Evolutionary conservation across 2,329 filamentous ascomycete genomes (phyloP).

Genomic region (Zymoseptoria pseudotritici): DNA sequence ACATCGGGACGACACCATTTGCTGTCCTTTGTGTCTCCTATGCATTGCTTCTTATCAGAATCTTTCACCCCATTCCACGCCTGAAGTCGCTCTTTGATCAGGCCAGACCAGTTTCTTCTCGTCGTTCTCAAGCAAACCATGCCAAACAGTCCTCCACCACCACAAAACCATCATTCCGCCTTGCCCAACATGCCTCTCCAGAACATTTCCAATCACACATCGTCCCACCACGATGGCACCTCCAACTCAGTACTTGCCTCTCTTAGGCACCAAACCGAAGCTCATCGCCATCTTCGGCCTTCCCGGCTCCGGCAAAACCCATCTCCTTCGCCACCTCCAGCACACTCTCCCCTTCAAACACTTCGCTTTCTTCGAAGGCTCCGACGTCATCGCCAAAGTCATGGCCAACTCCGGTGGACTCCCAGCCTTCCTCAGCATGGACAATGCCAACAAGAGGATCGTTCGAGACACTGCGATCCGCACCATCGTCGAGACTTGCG

Average conservation of each 20-base stretch:
- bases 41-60: neutral
- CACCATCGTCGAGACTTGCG: constrained; percentile 35
- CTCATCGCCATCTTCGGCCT: constrained; percentile 51
- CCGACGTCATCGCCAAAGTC: constrained; percentile 38
- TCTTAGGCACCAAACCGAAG: constrained; percentile 4
- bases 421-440: constrained; percentile 38
- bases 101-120: neutral
- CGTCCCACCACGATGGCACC: neutral
- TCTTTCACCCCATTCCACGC: neutral
- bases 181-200: neutral
- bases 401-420: constrained; percentile 39
- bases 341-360: constrained; percentile 24
- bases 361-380: constrained; percentile 49
- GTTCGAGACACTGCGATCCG: constrained; percentile 43
- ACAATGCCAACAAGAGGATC: constrained; percentile 30
- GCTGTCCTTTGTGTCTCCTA: neutral
- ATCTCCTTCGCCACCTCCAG: constrained; percentile 36
- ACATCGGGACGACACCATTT: neutral
- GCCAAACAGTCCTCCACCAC: neutral
- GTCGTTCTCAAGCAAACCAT: neutral
- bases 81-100: neutral
- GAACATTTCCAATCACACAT: neutral
- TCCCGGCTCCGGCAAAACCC: constrained; percentile 48
- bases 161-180: neutral
- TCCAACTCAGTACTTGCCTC: neutral